Evolutionary conservation across 2,329 filamentous ascomycete species (phyloP).

Genomic region (Pseudogymnoascus sp.): DNA sequence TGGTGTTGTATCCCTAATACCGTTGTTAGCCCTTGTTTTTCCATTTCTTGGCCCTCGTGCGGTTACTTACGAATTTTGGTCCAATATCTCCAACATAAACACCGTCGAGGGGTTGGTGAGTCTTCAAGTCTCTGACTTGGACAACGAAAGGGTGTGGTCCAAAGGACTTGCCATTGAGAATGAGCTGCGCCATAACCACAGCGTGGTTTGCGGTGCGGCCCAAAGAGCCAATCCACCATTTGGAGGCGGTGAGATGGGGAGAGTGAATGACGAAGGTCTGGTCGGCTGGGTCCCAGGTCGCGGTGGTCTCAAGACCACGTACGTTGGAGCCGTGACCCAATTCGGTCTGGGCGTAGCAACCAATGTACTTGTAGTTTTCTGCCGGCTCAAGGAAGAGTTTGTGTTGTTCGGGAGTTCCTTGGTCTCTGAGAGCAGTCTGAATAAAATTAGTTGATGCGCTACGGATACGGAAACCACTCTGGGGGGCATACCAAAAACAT

Average conservation of each 20-base stretch:
- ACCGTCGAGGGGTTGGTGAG: slow-evolving; percentile 60
- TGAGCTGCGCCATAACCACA: slow-evolving; percentile 71
- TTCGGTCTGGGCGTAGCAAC: slow-evolving; percentile 76
- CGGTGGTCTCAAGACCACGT: slow-evolving; percentile 41
- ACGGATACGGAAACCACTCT: background rate
- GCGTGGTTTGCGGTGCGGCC: slow-evolving; percentile 70
- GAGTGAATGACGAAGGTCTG: slow-evolving; percentile 71
- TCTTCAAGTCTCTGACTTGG: slow-evolving; percentile 63
- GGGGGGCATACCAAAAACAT: slow-evolving; percentile 54
- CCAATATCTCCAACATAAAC: slow-evolving; percentile 74
- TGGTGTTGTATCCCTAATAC: slow-evolving; percentile 56
- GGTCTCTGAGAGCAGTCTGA: slow-evolving; percentile 60
- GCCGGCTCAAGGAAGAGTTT: slow-evolving; percentile 64
- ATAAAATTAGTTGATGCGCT: background rate
- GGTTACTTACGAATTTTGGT: slow-evolving; percentile 53
- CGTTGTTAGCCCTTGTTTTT: background rate
- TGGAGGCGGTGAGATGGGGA: slow-evolving; percentile 65
- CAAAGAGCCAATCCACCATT: slow-evolving; percentile 80
- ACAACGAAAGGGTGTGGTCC: slow-evolving; percentile 75
- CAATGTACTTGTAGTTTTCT: slow-evolving; percentile 63
- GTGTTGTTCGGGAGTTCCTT: slow-evolving; percentile 66
- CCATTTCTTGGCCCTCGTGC: background rate
- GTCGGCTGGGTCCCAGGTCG: slow-evolving; percentile 63
- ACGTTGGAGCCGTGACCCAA: slow-evolving; percentile 74
- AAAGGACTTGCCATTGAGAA: slow-evolving; percentile 58